These are phyloP conservation scores for Trichosporon coremiiforme DNA, from an alignment of 1,284 basidiomycete genomes.

Conservation along the genomic window DNA sequence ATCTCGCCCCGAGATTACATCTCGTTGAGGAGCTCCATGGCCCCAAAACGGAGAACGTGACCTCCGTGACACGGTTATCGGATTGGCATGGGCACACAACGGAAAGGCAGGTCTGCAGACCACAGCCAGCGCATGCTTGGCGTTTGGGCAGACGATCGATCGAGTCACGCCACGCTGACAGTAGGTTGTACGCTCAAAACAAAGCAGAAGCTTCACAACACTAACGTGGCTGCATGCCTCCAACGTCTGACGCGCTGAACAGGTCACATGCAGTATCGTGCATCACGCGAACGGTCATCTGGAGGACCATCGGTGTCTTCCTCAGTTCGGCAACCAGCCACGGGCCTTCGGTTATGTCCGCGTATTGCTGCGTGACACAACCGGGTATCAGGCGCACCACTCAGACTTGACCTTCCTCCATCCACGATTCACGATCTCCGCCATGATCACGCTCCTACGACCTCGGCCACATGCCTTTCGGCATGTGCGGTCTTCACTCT, in stretches of 20 bases:
- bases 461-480: not conserved
- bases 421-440: no score
- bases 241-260: no score
- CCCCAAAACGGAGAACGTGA: not conserved
- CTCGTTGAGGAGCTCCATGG: not conserved
- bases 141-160: not conserved
- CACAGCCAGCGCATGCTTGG: no score
- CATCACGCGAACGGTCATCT: not conserved
- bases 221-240: no score
- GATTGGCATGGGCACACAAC: not conserved
- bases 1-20: not conserved
- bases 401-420: not conserved
- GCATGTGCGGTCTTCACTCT: not conserved
- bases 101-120: not conserved
- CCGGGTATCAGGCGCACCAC: not conserved
- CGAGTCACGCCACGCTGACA: not conserved
- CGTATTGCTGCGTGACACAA: not conserved
- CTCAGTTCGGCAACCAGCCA: not conserved
- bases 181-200: no score
- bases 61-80: not conserved
- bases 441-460: not conserved
- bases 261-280: not conserved
- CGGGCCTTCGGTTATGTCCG: not conserved
- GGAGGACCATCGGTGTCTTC: not conserved
- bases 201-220: no score